These are phyloP conservation scores for Anaeromyces robustus DNA, from an alignment of 192 early-diverging fungal genomes.

Conservation along the genomic window DNA sequence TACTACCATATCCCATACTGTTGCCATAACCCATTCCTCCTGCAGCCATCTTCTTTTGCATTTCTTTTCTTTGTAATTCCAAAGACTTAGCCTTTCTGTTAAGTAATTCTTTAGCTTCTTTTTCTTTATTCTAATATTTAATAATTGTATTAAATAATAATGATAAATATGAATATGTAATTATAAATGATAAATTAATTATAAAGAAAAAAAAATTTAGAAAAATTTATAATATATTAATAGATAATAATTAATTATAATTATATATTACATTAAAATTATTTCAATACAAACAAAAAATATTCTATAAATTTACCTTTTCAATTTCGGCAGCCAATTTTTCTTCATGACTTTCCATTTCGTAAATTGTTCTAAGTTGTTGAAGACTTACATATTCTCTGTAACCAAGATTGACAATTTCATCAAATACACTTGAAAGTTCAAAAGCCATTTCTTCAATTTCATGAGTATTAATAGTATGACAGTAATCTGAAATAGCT, in stretches of 20 bases:
- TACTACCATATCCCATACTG: constrained; percentile 13
- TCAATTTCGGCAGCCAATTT: constrained; percentile 91
- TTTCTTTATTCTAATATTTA: constrained; percentile 89
- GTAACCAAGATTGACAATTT: constrained; percentile 74
- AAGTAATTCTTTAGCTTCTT: constrained; percentile 91
- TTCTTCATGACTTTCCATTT: constrained; percentile 98
- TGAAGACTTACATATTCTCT: constrained; percentile 80
- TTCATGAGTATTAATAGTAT: constrained; percentile 67
- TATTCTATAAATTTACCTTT: too few species aligned
- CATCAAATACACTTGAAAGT: constrained; percentile 83
- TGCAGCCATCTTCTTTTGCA: constrained; percentile 9
- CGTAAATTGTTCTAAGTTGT: constrained; percentile 82
- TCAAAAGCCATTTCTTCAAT: constrained; percentile 77
- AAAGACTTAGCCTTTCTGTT: constrained; percentile 80
- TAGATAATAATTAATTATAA: too few species aligned
- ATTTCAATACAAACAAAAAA: too few species aligned
- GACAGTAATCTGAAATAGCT: constrained; percentile 78
- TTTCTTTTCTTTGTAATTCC: constrained; percentile 77
- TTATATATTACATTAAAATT: too few species aligned
- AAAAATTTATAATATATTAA: too few species aligned
- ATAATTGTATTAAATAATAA: too few species aligned
- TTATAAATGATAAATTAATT: too few species aligned
- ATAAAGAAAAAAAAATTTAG: too few species aligned
- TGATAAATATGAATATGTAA: too few species aligned
- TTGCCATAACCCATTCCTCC: constrained; percentile 16